These are phyloP conservation scores for Neolentinus lepideus DNA, from an alignment of 1,284 basidiomycete genomes.

Conservation along the genomic window DNA sequence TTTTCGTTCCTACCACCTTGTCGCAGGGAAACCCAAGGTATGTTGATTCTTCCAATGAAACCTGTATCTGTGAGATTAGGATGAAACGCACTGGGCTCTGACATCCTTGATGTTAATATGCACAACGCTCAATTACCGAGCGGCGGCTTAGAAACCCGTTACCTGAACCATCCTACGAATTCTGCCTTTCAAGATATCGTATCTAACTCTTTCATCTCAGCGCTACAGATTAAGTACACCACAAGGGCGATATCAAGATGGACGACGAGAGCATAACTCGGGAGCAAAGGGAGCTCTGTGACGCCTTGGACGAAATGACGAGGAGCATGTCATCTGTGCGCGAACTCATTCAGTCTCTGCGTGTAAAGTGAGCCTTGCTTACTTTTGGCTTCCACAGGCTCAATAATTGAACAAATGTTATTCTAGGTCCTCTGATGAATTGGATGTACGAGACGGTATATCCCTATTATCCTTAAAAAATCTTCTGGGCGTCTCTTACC, in stretches of 20 bases:
- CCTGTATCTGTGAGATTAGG: constrained; percentile 19
- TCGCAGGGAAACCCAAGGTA: background rate
- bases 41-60: background rate
- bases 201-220: background rate
- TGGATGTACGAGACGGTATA: constrained; percentile 76
- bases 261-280: constrained; percentile 13
- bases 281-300: constrained; percentile 22
- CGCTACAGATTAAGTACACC: background rate
- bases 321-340: constrained; percentile 56
- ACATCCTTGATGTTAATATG: constrained; percentile 53
- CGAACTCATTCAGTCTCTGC: constrained; percentile 44
- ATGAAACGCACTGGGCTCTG: constrained; percentile 93
- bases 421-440: constrained; percentile 29
- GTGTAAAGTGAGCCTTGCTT: constrained; percentile 39
- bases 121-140: constrained; percentile 59
- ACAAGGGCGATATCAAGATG: background rate
- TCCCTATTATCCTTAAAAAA: constrained; percentile 90
- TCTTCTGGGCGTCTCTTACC: constrained; percentile 79
- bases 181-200: background rate
- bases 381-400: background rate
- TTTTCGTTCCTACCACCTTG: background rate
- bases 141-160: constrained; percentile 90
- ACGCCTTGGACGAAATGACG: constrained; percentile 56
- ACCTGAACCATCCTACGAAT: constrained; percentile 43
- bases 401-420: constrained; percentile 7